A percentile compares a stretch with the other conserved stretches of the same genome.
These are phyloP conservation scores for Curvularia sp. DNA, from an alignment of 2,329 filamentous ascomycete species.

Conservation along the genomic window DNA sequence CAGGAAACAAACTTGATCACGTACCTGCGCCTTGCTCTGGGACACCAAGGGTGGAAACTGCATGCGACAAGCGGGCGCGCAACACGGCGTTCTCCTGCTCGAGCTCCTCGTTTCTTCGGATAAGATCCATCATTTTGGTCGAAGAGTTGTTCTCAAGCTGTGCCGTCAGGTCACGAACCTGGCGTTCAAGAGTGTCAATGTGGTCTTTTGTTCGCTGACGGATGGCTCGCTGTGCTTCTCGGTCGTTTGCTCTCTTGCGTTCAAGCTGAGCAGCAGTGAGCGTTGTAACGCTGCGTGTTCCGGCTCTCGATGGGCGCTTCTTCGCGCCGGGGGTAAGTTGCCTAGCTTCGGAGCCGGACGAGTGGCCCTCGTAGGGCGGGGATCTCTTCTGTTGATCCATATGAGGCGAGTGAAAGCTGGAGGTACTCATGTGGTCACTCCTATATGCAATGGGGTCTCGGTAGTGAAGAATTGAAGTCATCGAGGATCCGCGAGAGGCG, in stretches of 20 bases:
- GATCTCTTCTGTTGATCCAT: conserved; percentile 49
- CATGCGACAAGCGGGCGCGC: conserved; percentile 58
- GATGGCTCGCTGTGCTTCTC: conserved; percentile 67
- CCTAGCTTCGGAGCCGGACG: conserved; percentile 50
- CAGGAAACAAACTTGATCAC: conserved; percentile 29
- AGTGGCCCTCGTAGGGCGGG: conserved; percentile 50
- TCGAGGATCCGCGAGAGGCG: conserved; percentile 49
- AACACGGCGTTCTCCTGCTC: conserved; percentile 64
- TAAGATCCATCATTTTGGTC: conserved; percentile 59
- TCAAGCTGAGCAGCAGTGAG: conserved; percentile 66
- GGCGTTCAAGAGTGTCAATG: conserved; percentile 64
- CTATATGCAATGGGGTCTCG: conserved; percentile 50
- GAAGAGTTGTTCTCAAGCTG: conserved; percentile 56
- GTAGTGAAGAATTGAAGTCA: conserved; percentile 53
- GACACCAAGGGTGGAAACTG: conserved; percentile 50
- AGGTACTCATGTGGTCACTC: conserved; percentile 50
- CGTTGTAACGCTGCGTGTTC: conserved; percentile 64
- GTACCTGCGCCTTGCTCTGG: conserved; percentile 49
- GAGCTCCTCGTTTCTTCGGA: conserved; percentile 62
- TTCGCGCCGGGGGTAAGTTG: conserved; percentile 51
- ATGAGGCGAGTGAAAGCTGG: conserved; percentile 44
- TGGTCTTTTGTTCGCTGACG: conserved; percentile 66
- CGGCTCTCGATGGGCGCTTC: conserved; percentile 61
- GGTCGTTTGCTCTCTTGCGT: conserved; percentile 66
- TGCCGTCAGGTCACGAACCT: conserved; percentile 60